Evolutionary conservation across 805 yeast species (phyloP).

Genomic region (Komagataella phaffii): DNA sequence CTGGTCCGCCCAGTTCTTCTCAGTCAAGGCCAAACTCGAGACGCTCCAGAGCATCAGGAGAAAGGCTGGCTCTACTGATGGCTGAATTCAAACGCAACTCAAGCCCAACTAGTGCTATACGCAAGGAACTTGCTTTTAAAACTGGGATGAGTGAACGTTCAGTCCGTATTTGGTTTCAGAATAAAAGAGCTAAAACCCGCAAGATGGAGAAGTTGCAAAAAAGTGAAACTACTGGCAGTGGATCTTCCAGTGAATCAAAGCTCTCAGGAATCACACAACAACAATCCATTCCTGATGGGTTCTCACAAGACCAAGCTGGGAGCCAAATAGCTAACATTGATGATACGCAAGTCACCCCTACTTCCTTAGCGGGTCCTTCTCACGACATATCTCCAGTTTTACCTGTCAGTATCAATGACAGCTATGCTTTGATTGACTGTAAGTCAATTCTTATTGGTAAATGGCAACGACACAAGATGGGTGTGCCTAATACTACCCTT

Average conservation of each 20-base stretch:
- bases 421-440: constrained; percentile 57
- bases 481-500: constrained; percentile 27
- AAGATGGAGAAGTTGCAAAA: constrained; percentile 41
- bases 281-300: background rate
- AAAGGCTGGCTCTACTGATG: constrained; percentile 54
- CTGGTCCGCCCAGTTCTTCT: background rate
- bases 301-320: background rate
- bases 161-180: constrained; percentile 90
- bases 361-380: background rate
- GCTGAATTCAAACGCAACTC: constrained; percentile 59
- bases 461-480: constrained; percentile 70
- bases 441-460: constrained; percentile 60
- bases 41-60: constrained; percentile 37
- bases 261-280: background rate
- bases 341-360: background rate
- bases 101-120: constrained; percentile 59
- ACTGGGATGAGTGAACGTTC: constrained; percentile 82
- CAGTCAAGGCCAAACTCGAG: constrained; percentile 7
- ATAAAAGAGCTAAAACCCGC: constrained; percentile 67
- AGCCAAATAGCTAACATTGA: background rate
- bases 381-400: constrained; percentile 6
- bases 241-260: background rate
- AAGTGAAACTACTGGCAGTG: constrained; percentile 11
- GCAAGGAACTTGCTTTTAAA: constrained; percentile 54
- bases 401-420: constrained; percentile 47